Conservation (phyloP, 805 yeast genomes). For the Yarrowia sp. region DNA sequence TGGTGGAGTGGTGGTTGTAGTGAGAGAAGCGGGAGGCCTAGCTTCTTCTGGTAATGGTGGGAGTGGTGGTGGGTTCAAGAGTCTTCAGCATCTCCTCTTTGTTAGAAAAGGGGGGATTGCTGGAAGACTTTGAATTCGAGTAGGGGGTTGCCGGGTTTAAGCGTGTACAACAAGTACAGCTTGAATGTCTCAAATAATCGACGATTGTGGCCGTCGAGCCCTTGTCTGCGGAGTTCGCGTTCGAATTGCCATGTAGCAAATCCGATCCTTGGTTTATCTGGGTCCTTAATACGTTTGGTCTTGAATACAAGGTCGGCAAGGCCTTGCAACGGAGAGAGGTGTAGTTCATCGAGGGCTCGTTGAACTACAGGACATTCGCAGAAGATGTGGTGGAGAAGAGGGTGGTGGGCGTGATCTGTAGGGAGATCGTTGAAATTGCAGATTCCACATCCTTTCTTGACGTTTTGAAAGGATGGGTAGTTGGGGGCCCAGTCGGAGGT, state of each 20-base stretch:
- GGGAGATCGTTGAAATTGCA: not conserved
- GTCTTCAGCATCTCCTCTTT: too few relatives aligned
- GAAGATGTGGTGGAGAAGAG: not conserved
- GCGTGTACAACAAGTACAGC: too few relatives aligned
- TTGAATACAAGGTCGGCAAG: too few relatives aligned
- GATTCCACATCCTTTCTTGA: not conserved
- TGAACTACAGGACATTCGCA: not conserved
- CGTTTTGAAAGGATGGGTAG: not conserved
- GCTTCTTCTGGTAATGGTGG: too few relatives aligned
- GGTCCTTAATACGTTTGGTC: not conserved
- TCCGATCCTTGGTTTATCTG: not conserved
- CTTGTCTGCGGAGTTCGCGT: not conserved
- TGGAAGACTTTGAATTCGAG: too few relatives aligned
- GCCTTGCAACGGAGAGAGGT: not conserved
- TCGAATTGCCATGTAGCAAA: not conserved
- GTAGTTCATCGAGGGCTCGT: not conserved
- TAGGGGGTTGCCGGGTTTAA: too few relatives aligned
- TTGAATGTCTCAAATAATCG: too few relatives aligned
- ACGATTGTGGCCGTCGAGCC: too few relatives aligned
- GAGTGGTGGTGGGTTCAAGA: too few relatives aligned
- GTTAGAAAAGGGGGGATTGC: too few relatives aligned
- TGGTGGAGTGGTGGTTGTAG: too few relatives aligned
- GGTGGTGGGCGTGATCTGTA: not conserved
- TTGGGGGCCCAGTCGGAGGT: not conserved
- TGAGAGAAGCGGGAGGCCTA: too few relatives aligned